Evolutionary conservation across 805 yeast species (phyloP), one percentile per base, ranked within the genome.

Genomic region (Candida xiaguanensis): DNA sequence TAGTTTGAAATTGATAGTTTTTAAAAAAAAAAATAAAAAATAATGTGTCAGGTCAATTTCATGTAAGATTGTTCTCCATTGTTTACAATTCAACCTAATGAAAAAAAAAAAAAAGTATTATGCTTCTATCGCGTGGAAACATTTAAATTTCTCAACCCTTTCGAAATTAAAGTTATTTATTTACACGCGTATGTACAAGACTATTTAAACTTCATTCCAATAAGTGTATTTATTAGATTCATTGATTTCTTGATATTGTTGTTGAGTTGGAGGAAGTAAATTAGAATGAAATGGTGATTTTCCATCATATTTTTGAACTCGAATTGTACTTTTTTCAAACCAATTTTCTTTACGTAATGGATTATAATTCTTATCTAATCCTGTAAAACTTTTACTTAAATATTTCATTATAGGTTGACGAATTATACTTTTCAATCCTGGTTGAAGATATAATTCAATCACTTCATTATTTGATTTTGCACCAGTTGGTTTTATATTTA

Each of bases 401-500:
- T 65, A 69, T 31, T 60, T 56, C 25, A 61, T 66, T 24, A 78
- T 58, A 0, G 83, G 80, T 45, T 71, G 75, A 28, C 90, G 58
- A 1, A 80, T 63, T 24, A 77, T 63, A 0, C 79, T 73, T 2
- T 70, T 68, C 4, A 80, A 56, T 1, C 81, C 83, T 20, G 59
- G 53, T 0, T 87, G 87, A 3, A 79, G 70, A 87, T 56, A 60
- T 8, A 68, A 47, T 18, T 56, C 58, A 22, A 65, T 38, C 1
- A 67, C 61, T 14, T 56, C 55, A 16, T 58, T 56, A 8, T 40
- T 42, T 1, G 33, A 38, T 16, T 54, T 55, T 1, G 55, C 41
- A 1, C 87, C 84, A 0, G 85, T 80, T 2, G 89, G 82, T 5
- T 68, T 70, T 12, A 85, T 55, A 26, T 77, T 73, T 2, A 84